Evolutionary conservation across 2,329 filamentous ascomycete species (phyloP).

Genomic region (Pseudogymnoascus sp.): DNA sequence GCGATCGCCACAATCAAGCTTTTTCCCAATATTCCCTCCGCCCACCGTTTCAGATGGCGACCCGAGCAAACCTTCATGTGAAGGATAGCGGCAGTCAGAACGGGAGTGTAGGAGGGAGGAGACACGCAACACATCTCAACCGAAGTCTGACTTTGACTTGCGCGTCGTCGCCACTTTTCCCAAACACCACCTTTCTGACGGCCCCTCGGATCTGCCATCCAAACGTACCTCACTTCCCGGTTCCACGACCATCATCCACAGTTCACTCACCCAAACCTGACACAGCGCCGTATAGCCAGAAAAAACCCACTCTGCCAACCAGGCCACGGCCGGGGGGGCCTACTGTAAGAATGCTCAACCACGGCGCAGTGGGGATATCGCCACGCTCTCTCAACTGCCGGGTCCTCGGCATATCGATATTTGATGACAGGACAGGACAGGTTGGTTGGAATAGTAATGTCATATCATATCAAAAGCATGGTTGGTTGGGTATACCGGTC

Average conservation of each 20-base stretch:
- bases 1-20: not conserved
- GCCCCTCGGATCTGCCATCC: too few species aligned
- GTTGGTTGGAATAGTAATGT: too few species aligned
- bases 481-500: not conserved
- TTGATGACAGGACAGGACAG: too few species aligned
- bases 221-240: not conserved
- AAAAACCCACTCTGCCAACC: not conserved
- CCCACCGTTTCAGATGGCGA: not conserved
- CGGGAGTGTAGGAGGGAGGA: too few species aligned
- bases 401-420: not conserved
- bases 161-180: too few species aligned
- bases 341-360: not conserved
- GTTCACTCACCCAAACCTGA: not conserved
- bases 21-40: not conserved
- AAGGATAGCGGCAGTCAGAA: not conserved
- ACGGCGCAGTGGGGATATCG: not conserved
- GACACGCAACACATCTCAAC: too few species aligned
- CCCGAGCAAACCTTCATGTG: not conserved
- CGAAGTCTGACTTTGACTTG: too few species aligned
- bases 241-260: not conserved
- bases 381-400: not conserved
- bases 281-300: not conserved
- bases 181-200: too few species aligned
- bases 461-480: not conserved
- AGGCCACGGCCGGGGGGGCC: not conserved